Evolutionary conservation across 192 early-diverging fungal genomes (phyloP), one percentile per base, ranked within the genome.

Genomic region (Haplosporangium gracile): DNA sequence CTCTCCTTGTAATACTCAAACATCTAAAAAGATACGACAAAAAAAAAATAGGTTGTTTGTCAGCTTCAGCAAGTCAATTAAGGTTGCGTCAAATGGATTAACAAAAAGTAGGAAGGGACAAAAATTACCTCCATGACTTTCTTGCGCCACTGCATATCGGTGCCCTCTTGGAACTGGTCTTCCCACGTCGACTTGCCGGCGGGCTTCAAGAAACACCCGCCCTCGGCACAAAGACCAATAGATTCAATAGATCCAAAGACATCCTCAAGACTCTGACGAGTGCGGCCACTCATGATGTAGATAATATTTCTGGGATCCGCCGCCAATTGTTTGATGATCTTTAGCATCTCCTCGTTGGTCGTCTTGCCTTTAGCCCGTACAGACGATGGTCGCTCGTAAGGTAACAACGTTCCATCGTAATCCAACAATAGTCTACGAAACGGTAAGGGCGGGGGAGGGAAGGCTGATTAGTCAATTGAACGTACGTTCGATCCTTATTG

Each of bases 1-100:
- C 96, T 92, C 82, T 96, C 95, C 6, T 91, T 93, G 87, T 96
- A 97, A 79, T 95, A 97, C 60, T 95, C 91, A 81, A 97, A 94
- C 70, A 97, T 94, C 90, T 92, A 53, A 65, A 26, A 63, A 22
- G 26, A 57, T 22, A 42, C n/a, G 51, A 40, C 24, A 22, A 0
- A 20, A 40, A 7, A 40, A 47, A 32, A 47, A 26, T 5, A 9
- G n/a, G 36, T 36, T 2, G 8, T n/a, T 20, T n/a, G 42, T 47
- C 29, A 29, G 72, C n/a, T 32, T 43, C 9, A 36, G 36, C 36
- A 36, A 36, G 36, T 36, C 36, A 36, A 2, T 36, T 36, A 36
- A 36, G 36, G 36, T 36, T 36, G 36, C 74, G 9, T 38, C 2
- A 24, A 38, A 38, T 2, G 11, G 36, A 11, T 20, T 36, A 22